Evolutionary conservation across 768 basidiomycete genomes (phyloP).

Genomic region (Boletus sp.): DNA sequence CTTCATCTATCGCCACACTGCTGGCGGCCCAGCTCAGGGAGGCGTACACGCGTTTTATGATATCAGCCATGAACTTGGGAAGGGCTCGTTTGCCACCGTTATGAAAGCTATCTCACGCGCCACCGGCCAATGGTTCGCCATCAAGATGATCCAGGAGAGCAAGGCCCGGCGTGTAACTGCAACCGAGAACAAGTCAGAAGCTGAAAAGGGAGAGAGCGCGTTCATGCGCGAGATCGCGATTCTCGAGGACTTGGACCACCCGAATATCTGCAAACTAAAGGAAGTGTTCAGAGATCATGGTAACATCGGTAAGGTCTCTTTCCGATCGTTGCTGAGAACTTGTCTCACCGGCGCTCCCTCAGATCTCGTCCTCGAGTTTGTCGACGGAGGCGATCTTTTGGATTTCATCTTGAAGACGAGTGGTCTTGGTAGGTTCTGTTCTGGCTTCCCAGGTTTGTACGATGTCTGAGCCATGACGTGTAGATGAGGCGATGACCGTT

Average conservation of each 20-base stretch:
- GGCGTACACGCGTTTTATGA: conserved; percentile 70
- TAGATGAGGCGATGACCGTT: conserved; percentile 56
- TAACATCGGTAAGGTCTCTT: conserved; percentile 49
- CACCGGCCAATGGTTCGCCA: conserved; percentile 76
- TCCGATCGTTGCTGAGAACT: neutral
- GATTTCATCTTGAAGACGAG: conserved; percentile 66
- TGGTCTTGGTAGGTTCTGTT: conserved; percentile 55
- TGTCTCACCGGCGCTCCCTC: conserved; percentile 29
- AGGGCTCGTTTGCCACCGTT: conserved; percentile 90
- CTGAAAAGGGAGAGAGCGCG: conserved; percentile 31
- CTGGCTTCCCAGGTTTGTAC: neutral
- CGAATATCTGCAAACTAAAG: conserved; percentile 77
- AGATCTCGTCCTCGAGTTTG: conserved; percentile 83
- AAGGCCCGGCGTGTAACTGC: conserved; percentile 42
- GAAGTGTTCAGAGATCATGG: conserved; percentile 72
- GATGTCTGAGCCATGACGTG: neutral
- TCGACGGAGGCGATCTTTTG: conserved; percentile 87
- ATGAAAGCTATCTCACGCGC: conserved; percentile 72
- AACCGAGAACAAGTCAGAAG: conserved; percentile 30
- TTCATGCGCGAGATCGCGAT: conserved; percentile 79
- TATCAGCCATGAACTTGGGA: conserved; percentile 70
- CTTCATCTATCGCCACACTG: conserved; percentile 69
- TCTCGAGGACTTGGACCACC: conserved; percentile 72
- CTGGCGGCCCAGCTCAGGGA: conserved; percentile 44
- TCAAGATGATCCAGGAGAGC: conserved; percentile 77